Base-by-base conservation (phyloP, 1,284 basidiomycete genomes). In the Golubevia pallescens region DNA sequence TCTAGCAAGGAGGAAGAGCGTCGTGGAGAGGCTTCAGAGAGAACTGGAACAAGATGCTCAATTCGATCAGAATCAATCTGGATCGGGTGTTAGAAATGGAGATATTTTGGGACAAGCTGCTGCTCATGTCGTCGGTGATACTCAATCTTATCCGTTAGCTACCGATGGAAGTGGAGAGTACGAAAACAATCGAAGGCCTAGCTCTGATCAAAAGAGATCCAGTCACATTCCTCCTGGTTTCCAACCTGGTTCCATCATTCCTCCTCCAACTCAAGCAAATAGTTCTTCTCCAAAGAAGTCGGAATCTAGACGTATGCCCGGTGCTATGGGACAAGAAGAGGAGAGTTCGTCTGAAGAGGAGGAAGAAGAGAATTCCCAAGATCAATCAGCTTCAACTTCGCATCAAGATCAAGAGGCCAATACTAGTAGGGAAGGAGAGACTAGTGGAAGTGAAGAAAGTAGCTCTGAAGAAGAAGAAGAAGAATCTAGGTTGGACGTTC, bases 41-140 rank as follows among this genome's bases (percentile, higher is more conserved):
- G 77, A 80, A 67, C 66, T 80, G 55, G 64, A 80, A 57, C 69
- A 78, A 54, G 77, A 80, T 19, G 77, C 77, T 6, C 71, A 74
- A 54, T 76, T 42, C 34, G 74, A 80, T 56, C 77, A 78, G 51
- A 54, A 69, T 4, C 65, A 68, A 19, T 63, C 67, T 32, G 75
- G 76, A 59, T 67, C 75, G 13, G 74, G 72, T 57, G 51, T 77
- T 19, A 58, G 69, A 3, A 63, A 70, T 10, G 72, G 76, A 58
- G 76, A 80, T 51, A 70, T 80, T 21, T 32, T 81, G 20, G 63
- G 71, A 1, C 58, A 73, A n/a, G 78, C 78, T 42, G 77, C 78
- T 1, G 68, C 69, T 21, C 73, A 78, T 56, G 77, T 81, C 38
- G 73, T 81, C 48, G 78, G 78, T 24, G 63, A 68, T 54, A 67